These are phyloP conservation scores for Nannizzia gypsea DNA, from an alignment of 2,329 filamentous ascomycete species.

Conservation along the genomic window DNA sequence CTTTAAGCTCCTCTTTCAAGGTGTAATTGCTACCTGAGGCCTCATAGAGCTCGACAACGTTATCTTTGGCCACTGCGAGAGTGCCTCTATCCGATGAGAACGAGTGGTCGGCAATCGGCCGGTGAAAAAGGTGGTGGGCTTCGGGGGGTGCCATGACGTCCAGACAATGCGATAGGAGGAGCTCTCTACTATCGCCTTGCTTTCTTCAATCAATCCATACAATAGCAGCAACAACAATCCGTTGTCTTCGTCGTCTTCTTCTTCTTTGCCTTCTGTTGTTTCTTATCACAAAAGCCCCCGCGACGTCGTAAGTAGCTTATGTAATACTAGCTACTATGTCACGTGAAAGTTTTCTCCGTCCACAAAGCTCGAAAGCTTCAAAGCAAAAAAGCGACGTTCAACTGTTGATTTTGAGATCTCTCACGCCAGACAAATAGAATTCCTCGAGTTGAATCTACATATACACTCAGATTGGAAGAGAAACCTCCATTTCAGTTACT, in stretches of 20 bases:
- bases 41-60: constrained; percentile 76
- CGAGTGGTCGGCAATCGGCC: constrained; percentile 92
- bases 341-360: neutral
- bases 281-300: neutral
- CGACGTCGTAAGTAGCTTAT: neutral
- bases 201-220: neutral
- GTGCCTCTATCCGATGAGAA: constrained; percentile 87
- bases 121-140: constrained; percentile 93
- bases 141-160: constrained; percentile 67
- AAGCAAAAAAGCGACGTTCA: neutral
- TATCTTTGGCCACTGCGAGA: constrained; percentile 83
- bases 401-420: neutral
- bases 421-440: neutral
- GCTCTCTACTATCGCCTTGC: constrained; percentile 84
- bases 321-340: neutral
- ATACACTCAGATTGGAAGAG: neutral
- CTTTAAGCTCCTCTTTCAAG: constrained; percentile 83
- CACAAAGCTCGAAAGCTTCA: neutral
- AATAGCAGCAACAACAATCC: neutral
- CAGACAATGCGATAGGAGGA: constrained; percentile 63
- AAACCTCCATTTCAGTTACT: too few species aligned
- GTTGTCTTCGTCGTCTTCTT: too few species aligned
- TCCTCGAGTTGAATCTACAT: neutral
- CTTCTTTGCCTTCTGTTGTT: neutral
- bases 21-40: constrained; percentile 62